Evolutionary conservation across 306 rosid genomes (phyloP), one percentile per base, ranked within the genome.

Genomic region (Trifolium subterraneum): DNA sequence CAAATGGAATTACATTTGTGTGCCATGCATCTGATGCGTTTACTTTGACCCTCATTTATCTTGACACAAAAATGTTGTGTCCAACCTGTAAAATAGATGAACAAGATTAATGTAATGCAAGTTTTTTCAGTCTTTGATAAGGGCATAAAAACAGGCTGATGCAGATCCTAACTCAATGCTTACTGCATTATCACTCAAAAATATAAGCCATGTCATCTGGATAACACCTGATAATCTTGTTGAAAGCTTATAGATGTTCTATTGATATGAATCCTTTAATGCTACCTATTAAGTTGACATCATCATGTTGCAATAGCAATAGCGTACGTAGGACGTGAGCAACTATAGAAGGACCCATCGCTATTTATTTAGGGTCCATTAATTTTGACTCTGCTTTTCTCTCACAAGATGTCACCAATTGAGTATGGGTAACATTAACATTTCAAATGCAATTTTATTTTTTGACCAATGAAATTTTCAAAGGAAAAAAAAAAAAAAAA

Each of bases 11-110:
- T 86, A 83, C 98, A 94, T 79, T 90, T 86, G 85, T 88, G 88
- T 39, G 93, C 89, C 98, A 90, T 94, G 87, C 99, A 92, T 79
- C 84, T 87, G 68, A 94, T 90, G 55, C 93, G 94, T 79, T 85
- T 93, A 75, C 99, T 94, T 81, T 90, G 99, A 77, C 99, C 99
- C 72, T 94, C 99, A 42, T 88, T 92, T 79, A 94, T 90, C 86
- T 90, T 92, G 59, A 92, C 96, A 72, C 90, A 51, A 80, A 94
- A 94, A 85, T 94, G 96, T 54, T 80, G 89, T 10, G 87, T 90
- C 99, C 99, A 94, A 84, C 97, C 97, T 92, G 80, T 51, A 56
- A 79, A 64, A 69, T 12, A 64, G 44, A 60, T 11, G 11, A 15
- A 20, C 65, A 29, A 60, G 11, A 31, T 60, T 60, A 29, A 60